A percentile compares a stretch with the other conserved stretches of the same genome.
Conservation (phyloP, 2,329 filamentous ascomycete species). For the Leptographium wingfieldii region DNA sequence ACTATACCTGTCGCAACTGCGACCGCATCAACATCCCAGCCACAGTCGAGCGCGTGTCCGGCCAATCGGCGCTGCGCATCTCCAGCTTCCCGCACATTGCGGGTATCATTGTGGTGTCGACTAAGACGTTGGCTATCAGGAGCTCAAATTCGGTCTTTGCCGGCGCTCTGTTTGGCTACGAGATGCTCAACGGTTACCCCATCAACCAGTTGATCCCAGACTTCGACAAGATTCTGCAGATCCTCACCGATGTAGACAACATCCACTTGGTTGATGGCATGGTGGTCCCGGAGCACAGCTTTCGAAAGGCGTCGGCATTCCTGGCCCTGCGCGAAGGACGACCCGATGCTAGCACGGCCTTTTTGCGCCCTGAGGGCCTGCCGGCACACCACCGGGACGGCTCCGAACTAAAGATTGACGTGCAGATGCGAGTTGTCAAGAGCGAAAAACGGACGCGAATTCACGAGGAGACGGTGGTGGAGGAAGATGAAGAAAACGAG, state of each 20-base stretch:
- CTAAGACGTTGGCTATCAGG: slow-evolving; percentile 63
- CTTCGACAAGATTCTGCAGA: slow-evolving; percentile 71
- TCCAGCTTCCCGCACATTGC: slow-evolving; percentile 97
- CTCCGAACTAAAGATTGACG: slow-evolving; percentile 81
- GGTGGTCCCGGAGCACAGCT: slow-evolving; percentile 91
- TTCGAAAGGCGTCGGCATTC: slow-evolving; percentile 76
- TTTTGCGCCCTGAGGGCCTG: slow-evolving; percentile 73
- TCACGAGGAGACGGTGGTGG: slow-evolving; percentile 49
- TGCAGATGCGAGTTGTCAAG: slow-evolving; percentile 92
- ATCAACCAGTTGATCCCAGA: slow-evolving; percentile 74
- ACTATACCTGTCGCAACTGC: slow-evolving; percentile 74
- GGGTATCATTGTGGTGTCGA: slow-evolving; percentile 86
- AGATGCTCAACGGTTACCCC: slow-evolving; percentile 65
- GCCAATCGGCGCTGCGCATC: slow-evolving; percentile 61
- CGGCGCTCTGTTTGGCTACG: slow-evolving; percentile 79
- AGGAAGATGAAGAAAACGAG: slow-evolving; percentile 41
- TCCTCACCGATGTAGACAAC: slow-evolving; percentile 78
- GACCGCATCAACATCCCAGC: slow-evolving; percentile 73
- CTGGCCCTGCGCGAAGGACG: slow-evolving; percentile 74
- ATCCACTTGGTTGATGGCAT: slow-evolving; percentile 82
- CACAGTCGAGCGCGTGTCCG: slow-evolving; percentile 61
- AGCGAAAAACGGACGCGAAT: slow-evolving; percentile 58
- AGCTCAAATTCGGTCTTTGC: slow-evolving; percentile 95
- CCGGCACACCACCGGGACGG: slow-evolving; percentile 82
- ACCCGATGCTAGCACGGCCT: slow-evolving; percentile 63